Base-by-base conservation (phyloP, 2,329 filamentous ascomycete genomes). In the Rutstroemia sydowiana region DNA sequence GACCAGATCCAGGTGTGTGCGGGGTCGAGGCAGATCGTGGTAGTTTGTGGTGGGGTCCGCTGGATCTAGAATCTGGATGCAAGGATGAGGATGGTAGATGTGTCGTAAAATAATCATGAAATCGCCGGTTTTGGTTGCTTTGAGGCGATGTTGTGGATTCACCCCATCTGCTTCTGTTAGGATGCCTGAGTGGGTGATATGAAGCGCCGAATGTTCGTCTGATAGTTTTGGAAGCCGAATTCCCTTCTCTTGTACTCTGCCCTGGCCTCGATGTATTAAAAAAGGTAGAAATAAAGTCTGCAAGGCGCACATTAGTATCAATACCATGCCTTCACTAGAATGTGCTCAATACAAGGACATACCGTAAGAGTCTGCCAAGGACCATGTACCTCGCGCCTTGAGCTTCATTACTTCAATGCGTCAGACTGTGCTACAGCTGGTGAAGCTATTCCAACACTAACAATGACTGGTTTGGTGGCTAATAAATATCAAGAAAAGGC, bases 91-190 rank as follows among this genome's bases (percentile, higher is more conserved):
- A 95, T 4, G 93, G 92, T 1, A 98, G 79, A 68, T 96, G 89
- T 8, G 93, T 95, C 54, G 97, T 88, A 69, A 98, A 98, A 74
- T 98, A 97, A 62, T 95, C 90, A 73, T 96, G 90, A 69, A 97
- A 97, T 37, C 58, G 36, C 16, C 63, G 62, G 20, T 34, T 53
- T 45, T 51, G 55, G 40, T 36, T 28, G 13, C 44, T 32, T 31
- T 49, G 56, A 7, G 36, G 16, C 45, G 43, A 48, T 16, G 48
- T n/a, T 23, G 32, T 20, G 55, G 45, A 43, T 45, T 48, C 20
- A 21, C 34, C 49, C 37, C 30, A 47, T 40, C 8, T 32, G 44
- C 31, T 18, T 53, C 34, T 49, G 21, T 41, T 47, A 42, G 41
- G 18, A 49, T 48, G 40, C 40, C 42, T 46, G 6, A 32, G 20